Percentiles rank a stretch among this genome's conserved stretches.
Conservation (phyloP, 140 eudicot genomes). For the Oenanthe javanica region DNA sequence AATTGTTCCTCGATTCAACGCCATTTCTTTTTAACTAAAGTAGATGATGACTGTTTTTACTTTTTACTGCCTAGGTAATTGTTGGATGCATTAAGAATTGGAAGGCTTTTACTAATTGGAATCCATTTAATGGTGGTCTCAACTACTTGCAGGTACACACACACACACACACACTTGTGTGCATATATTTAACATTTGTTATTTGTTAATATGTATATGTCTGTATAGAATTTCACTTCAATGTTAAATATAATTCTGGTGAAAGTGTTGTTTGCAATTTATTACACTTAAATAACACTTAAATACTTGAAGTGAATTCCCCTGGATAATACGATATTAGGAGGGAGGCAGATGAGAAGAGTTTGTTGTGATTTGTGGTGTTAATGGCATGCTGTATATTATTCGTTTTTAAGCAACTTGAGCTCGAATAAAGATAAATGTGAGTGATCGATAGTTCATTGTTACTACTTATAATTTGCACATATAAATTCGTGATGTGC, state of each 20-base stretch:
- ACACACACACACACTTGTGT: no score
- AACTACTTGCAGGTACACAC: slow-evolving; percentile 58
- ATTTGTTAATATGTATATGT: no score
- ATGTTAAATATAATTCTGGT: no score
- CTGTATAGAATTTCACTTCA: no score
- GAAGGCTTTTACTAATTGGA: slow-evolving; percentile 72
- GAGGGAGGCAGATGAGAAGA: not conserved
- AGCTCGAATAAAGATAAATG: not conserved
- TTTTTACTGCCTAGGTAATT: slow-evolving; percentile 38
- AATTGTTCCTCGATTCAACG: slow-evolving; percentile 12
- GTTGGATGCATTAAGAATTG: slow-evolving; percentile 58
- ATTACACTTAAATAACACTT: no score
- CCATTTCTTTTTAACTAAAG: not conserved
- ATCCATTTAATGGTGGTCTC: slow-evolving; percentile 65
- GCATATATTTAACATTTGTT: no score
- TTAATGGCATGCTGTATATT: not conserved
- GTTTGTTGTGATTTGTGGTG: not conserved
- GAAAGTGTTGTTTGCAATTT: not conserved
- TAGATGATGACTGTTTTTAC: not conserved
- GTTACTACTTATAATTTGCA: not conserved
- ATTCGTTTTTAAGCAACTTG: not conserved
- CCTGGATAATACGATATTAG: not conserved
- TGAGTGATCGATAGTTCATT: not conserved
- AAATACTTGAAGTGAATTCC: not conserved
- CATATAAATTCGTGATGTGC: not conserved